Evolutionary conservation across 257 asterid genomes (phyloP).

Genomic region (Voacanga thouarsii): DNA sequence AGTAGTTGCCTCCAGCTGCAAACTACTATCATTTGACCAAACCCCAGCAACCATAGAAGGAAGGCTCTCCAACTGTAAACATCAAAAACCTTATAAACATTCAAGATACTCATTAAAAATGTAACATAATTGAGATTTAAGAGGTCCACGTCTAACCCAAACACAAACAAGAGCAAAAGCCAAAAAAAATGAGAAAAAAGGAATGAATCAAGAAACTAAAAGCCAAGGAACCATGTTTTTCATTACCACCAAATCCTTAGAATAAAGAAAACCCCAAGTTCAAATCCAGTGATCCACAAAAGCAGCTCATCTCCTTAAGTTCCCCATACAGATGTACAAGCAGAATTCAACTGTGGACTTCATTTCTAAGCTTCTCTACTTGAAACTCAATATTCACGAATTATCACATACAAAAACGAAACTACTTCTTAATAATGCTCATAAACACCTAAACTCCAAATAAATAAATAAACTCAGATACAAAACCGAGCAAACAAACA

Average conservation of each 20-base stretch:
- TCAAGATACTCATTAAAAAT: not conserved
- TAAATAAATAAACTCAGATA: not conserved
- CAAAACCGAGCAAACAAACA: not conserved
- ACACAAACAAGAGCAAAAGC: not conserved
- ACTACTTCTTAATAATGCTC: not conserved
- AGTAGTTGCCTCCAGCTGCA: conserved; percentile 83
- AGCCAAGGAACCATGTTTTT: not conserved
- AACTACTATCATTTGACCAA: conserved; percentile 55
- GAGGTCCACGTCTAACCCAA: not conserved
- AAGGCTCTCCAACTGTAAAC: conserved; percentile 77
- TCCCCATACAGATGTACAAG: not conserved
- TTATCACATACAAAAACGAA: not conserved
- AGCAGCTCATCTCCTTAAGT: not conserved
- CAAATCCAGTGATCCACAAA: not conserved
- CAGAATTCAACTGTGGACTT: not conserved
- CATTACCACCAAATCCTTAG: not conserved
- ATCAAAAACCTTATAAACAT: conserved; percentile 4
- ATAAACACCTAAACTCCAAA: too few relatives aligned
- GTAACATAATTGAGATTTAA: not conserved
- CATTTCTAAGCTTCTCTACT: not conserved
- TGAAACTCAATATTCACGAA: not conserved
- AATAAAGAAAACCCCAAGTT: not conserved
- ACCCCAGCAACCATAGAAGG: conserved; percentile 72
- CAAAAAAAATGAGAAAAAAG: not conserved
- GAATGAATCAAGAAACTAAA: not conserved